These are phyloP conservation scores for Somion occarium DNA, from an alignment of 1,284 basidiomycete species.

Conservation along the genomic window DNA sequence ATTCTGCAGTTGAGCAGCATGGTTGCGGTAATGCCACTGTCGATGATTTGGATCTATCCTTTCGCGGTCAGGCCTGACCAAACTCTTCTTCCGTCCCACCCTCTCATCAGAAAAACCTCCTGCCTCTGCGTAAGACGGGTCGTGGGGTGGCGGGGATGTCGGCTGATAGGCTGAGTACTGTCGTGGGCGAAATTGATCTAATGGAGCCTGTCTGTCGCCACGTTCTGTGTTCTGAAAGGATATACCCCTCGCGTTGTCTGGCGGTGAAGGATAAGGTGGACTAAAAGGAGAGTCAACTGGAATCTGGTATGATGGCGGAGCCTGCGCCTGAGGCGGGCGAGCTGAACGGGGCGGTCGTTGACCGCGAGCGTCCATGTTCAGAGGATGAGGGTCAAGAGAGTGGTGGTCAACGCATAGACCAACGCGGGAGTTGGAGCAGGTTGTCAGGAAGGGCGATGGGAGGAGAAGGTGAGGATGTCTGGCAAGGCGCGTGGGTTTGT, in stretches of 20 bases:
- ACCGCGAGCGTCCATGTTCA: conserved; percentile 29
- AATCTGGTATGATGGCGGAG: conserved; percentile 28
- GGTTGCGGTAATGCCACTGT: conserved; percentile 93
- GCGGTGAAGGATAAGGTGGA: conserved; percentile 19
- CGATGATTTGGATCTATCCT: conserved; percentile 95
- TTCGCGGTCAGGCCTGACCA: conserved; percentile 92
- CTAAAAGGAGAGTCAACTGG: conserved; percentile 20
- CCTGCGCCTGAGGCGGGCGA: conserved; percentile 29
- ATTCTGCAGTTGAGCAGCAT: conserved; percentile 78
- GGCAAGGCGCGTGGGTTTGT: conserved; percentile 10
- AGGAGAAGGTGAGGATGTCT: conserved; percentile 11
- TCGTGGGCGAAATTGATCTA: conserved; percentile 46
- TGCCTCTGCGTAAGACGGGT: conserved; percentile 38
- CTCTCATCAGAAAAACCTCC: conserved; percentile 38
- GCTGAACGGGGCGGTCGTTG: conserved; percentile 37
- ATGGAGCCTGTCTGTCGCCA: conserved; percentile 53
- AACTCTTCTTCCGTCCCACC: conserved; percentile 83
- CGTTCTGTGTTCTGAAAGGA: conserved; percentile 65
- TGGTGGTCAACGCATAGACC: conserved; percentile 23
- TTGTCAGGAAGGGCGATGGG: conserved; percentile 13
- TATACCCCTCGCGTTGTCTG: conserved; percentile 39
- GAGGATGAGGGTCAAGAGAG: conserved; percentile 14
- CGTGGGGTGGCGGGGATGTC: conserved; percentile 38
- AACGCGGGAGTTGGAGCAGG: conserved; percentile 13
- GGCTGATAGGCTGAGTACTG: conserved; percentile 51